Conservation (phyloP, 2,329 filamentous ascomycete species). For the Fusarium agapanthi region DNA sequence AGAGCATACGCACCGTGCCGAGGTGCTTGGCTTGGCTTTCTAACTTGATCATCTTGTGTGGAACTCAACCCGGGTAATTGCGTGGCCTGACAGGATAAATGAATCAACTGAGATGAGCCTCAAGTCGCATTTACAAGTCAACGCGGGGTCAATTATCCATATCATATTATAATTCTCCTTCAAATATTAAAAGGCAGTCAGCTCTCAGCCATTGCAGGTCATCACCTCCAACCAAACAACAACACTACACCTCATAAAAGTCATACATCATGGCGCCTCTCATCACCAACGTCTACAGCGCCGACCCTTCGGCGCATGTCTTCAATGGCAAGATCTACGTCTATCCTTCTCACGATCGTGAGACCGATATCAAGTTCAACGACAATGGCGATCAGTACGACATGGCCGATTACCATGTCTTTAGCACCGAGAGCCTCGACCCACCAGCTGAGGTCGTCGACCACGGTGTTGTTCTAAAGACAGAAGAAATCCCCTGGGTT, state of each 20-base stretch:
- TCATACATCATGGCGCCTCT: slow-evolving; percentile 60
- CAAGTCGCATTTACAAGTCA: slow-evolving; percentile 13
- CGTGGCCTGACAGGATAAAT: slow-evolving; percentile 37
- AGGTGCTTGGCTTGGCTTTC: slow-evolving; percentile 2
- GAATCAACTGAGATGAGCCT: slow-evolving; percentile 20
- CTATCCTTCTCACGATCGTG: slow-evolving; percentile 83
- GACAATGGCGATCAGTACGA: slow-evolving; percentile 89
- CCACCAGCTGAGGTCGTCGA: slow-evolving; percentile 70
- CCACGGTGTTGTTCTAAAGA: slow-evolving; percentile 74
- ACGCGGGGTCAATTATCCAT: slow-evolving; percentile 31
- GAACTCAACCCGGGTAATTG: slow-evolving; percentile 36
- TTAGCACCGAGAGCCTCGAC: slow-evolving; percentile 64
- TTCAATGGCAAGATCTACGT: slow-evolving; percentile 80
- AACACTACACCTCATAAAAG: not conserved
- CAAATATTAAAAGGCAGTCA: slow-evolving; percentile 5
- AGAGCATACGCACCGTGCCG: not conserved
- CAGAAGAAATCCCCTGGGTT: slow-evolving; percentile 77
- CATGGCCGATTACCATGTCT: slow-evolving; percentile 86
- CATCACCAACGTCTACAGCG: slow-evolving; percentile 79
- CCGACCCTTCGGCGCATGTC: slow-evolving; percentile 82
- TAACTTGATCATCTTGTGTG: slow-evolving; percentile 10
- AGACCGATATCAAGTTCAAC: slow-evolving; percentile 78
- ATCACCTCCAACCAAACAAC: not conserved
- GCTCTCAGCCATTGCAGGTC: not conserved
- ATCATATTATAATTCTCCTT: not conserved